Percentiles rank a stretch among this genome's conserved stretches.
Evolutionary conservation across 192 early-diverging fungal species (phyloP).

Genomic region (Gaertneriomyces sp.): DNA sequence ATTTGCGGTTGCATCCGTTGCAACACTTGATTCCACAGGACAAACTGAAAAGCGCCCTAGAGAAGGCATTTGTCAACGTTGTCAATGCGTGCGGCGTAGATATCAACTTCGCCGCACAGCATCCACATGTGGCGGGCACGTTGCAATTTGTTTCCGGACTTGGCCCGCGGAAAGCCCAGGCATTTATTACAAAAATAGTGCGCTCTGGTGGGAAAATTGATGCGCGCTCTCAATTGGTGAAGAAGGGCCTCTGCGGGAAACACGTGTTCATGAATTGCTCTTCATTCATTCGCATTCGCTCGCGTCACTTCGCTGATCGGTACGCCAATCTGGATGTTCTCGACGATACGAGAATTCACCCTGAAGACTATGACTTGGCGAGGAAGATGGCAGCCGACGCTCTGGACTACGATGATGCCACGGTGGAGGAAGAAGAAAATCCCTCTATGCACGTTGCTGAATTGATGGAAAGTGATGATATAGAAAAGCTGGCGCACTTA

Average conservation of each 20-base stretch:
- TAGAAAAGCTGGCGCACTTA: conserved; percentile 71
- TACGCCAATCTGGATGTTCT: conserved; percentile 67
- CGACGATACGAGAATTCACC: conserved; percentile 93
- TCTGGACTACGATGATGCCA: conserved; percentile 67
- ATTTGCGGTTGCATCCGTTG: conserved; percentile 65
- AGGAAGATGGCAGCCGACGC: conserved; percentile 97
- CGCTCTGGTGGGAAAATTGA: conserved; percentile 51
- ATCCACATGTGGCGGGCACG: conserved; percentile 63
- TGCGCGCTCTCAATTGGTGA: conserved; percentile 67
- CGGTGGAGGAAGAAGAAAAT: conserved; percentile 65
- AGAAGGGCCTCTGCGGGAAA: conserved; percentile 58
- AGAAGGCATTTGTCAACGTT: conserved; percentile 85
- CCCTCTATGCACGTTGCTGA: conserved; percentile 77
- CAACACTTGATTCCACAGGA: conserved; percentile 73
- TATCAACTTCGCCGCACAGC: conserved; percentile 72
- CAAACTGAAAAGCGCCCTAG: conserved; percentile 60
- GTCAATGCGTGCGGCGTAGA: conserved; percentile 83
- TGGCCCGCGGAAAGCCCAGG: conserved; percentile 88
- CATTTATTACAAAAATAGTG: conserved; percentile 61
- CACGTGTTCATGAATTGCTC: conserved; percentile 89
- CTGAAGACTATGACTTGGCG: conserved; percentile 90
- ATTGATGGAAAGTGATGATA: conserved; percentile 71
- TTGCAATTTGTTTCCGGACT: conserved; percentile 90
- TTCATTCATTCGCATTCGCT: conserved; percentile 82
- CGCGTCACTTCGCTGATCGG: conserved; percentile 38